Base-by-base conservation (phyloP, 805 yeast genomes). In the Lipomyces orientalis region DNA sequence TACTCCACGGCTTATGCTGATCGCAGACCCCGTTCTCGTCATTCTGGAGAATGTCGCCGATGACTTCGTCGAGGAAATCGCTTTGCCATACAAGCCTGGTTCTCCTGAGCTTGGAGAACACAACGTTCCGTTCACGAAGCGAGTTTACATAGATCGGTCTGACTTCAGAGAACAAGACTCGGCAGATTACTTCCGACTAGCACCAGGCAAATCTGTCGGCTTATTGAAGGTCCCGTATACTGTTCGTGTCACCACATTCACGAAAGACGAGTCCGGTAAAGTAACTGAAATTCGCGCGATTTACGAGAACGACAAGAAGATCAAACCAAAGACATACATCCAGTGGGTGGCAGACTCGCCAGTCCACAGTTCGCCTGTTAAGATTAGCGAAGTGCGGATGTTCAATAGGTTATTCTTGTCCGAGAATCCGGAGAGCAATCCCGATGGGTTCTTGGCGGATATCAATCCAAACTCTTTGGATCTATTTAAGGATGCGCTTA, bases 191-290 rank as follows among this genome's bases (percentile, higher is more conserved):
- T 95, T 91, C 85, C 88, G 99, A 79, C 84, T 95, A 74, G 93
- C 97, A 1, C 97, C 97, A 19, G 89, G 90, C 64, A 97, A 95
- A 82, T 87, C 97, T 0, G 99, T 95, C 72, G 99, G 99, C 19
- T 83, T 95, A 74, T 86, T 95, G 83, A 91, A 88, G 77, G 97
- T 95, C 52, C 97, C 98, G 66, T 86, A 85, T 81, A 92, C 89
- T 68, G 84, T 95, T 69, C 83, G 88, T 56, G 94, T 90, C 73
- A 87, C 86, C 64, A 84, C 88, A 62, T 85, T 88, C 65, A 91
- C 88, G 71, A 87, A 83, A 74, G 88, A 89, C 73, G 73, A 78
- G 0, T 71, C 79, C 16, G 97, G 97, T 25, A 82, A 85, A 59
- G 86, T 93, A 62, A 81, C 82, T 25, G 87, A 86, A 79, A 86